Evolutionary conservation across 2,329 filamentous ascomycete genomes (phyloP).

Genomic region (Claviceps purpurea): DNA sequence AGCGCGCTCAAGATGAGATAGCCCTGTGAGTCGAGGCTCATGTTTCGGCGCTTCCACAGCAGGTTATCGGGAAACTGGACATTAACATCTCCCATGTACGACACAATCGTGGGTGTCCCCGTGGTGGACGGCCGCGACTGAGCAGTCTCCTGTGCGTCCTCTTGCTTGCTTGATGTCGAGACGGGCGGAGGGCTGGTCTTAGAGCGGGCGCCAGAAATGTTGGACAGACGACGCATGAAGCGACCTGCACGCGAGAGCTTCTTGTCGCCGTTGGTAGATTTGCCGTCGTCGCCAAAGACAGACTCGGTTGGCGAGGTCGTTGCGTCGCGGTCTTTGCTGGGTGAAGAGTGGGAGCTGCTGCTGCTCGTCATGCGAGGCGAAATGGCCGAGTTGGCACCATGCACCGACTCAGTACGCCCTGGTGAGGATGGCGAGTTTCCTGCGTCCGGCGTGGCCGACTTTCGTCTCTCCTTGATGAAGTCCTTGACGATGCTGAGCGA

Average conservation of each 20-base stretch:
- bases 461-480: slow-evolving; percentile 47
- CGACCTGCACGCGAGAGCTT: slow-evolving; percentile 39
- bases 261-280: slow-evolving; percentile 27
- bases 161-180: slow-evolving; percentile 38
- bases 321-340: slow-evolving; percentile 28
- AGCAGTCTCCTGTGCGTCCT: slow-evolving; percentile 20
- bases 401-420: slow-evolving; percentile 33
- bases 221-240: slow-evolving; percentile 46
- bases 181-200: slow-evolving; percentile 32
- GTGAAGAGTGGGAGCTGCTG: slow-evolving; percentile 44
- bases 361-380: slow-evolving; percentile 47
- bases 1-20: slow-evolving; percentile 63
- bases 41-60: slow-evolving; percentile 86
- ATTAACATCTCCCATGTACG: slow-evolving; percentile 80
- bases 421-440: slow-evolving; percentile 27
- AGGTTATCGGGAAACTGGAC: slow-evolving; percentile 94
- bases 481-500: slow-evolving; percentile 46
- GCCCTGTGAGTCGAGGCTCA: slow-evolving; percentile 73
- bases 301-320: slow-evolving; percentile 29
- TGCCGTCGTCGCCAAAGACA: slow-evolving; percentile 34
- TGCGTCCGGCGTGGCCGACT: slow-evolving; percentile 31
- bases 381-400: slow-evolving; percentile 27
- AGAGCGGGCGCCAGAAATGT: slow-evolving; percentile 31
- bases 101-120: slow-evolving; percentile 31
- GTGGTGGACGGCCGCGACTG: slow-evolving; percentile 16